phyloP scores from a whole-genome alignment of 2,329 filamentous ascomycete genomes.

The Phyllosticta citrichinensis region DNA sequence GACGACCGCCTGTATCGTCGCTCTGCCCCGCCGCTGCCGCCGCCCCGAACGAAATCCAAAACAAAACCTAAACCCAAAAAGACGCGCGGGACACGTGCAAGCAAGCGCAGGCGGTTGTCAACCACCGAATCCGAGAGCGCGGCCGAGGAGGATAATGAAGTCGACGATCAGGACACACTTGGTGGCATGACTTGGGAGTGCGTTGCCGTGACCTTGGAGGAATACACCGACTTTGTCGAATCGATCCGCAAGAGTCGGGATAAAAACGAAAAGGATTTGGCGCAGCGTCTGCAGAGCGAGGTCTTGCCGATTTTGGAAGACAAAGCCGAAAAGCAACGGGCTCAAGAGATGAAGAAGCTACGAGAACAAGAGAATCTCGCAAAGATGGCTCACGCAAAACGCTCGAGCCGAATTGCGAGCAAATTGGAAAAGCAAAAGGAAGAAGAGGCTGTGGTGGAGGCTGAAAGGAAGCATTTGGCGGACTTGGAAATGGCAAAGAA shows the following conservation, averaged over 20 bases:
- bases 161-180: constrained; percentile 45
- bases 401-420: constrained; percentile 78
- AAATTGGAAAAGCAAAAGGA: constrained; percentile 70
- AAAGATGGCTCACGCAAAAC: constrained; percentile 86
- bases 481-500: constrained; percentile 55
- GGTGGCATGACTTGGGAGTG: constrained; percentile 85
- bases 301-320: constrained; percentile 78
- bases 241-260: constrained; percentile 68
- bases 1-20: constrained; percentile 87
- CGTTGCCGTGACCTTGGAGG: constrained; percentile 67
- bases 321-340: constrained; percentile 56
- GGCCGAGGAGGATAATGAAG: constrained; percentile 30
- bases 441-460: constrained; percentile 61
- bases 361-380: constrained; percentile 72
- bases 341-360: constrained; percentile 64
- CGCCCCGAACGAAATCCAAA: constrained; percentile 46
- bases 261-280: constrained; percentile 71
- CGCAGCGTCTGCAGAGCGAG: constrained; percentile 61
- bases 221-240: constrained; percentile 63
- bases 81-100: constrained; percentile 49
- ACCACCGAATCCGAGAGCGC: constrained; percentile 33
- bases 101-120: constrained; percentile 59
- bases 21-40: constrained; percentile 60
- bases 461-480: constrained; percentile 52
- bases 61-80: constrained; percentile 47